A percentile compares a stretch with the other conserved stretches of the same genome.
Evolutionary conservation across 78 protist species (phyloP).

Genomic region (Cyanophora paradoxa): DNA sequence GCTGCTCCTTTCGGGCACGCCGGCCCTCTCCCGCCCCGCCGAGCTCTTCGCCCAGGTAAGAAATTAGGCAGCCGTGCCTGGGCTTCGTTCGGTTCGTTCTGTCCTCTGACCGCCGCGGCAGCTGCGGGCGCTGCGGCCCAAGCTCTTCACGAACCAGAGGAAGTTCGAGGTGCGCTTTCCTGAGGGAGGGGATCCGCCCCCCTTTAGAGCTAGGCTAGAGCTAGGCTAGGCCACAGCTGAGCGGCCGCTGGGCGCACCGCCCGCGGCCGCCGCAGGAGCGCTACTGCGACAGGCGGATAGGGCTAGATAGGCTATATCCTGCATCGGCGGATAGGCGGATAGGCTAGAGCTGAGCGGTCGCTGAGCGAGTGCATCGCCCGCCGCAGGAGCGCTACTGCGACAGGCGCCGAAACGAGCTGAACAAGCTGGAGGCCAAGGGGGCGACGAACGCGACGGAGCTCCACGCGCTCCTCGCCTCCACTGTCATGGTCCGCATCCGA

Average conservation of each 20-base stretch:
- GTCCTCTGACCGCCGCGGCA: background rate
- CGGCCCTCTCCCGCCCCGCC: constrained; percentile 2
- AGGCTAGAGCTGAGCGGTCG: too few species aligned
- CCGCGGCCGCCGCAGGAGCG: background rate
- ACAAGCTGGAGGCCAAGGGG: constrained; percentile 7
- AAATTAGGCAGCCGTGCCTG: too few species aligned
- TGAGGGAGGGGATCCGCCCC: too few species aligned
- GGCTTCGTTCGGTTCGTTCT: too few species aligned
- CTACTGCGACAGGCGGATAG: background rate
- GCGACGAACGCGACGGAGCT: constrained; percentile 12
- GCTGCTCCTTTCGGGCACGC: constrained; percentile 21
- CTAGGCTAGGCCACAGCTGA: too few species aligned
- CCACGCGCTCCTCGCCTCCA: background rate
- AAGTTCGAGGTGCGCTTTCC: background rate
- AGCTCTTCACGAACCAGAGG: background rate
- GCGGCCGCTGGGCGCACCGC: too few species aligned
- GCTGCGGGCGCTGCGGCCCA: background rate
- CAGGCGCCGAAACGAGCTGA: too few species aligned
- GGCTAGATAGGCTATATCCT: background rate
- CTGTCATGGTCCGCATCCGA: constrained; percentile 1
- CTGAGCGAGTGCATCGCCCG: too few species aligned
- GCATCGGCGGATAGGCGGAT: too few species aligned
- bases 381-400: too few species aligned
- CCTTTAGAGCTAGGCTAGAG: too few species aligned
- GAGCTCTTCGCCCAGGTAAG: constrained; percentile 16